Conservation (phyloP, 129 eudicot genomes). For the carrot (Daucus carota) region DNA sequence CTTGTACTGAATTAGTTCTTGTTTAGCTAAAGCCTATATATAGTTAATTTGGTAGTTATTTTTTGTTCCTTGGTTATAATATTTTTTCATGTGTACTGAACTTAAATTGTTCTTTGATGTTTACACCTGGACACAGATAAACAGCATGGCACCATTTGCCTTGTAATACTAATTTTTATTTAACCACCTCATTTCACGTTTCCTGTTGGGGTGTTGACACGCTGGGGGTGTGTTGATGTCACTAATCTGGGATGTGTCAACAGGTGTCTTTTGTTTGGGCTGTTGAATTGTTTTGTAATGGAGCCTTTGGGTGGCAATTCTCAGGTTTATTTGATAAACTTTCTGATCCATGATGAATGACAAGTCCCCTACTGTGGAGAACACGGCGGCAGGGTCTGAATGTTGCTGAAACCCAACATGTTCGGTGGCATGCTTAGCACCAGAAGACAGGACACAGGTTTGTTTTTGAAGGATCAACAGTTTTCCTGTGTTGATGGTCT, state of each 20-base stretch:
- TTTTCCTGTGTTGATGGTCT: neutral
- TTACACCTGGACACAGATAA: neutral
- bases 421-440: neutral
- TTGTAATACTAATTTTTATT: neutral
- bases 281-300: neutral
- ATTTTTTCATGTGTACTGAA: too few relatives aligned
- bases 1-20: too few relatives aligned
- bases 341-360: conserved; percentile 16
- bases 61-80: too few relatives aligned
- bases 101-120: neutral
- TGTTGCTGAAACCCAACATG: neutral
- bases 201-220: too few relatives aligned
- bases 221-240: neutral
- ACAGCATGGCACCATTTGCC: neutral
- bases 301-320: conserved; percentile 23
- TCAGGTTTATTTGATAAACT: conserved; percentile 6
- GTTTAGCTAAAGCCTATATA: neutral
- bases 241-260: conserved; percentile 18
- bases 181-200: neutral
- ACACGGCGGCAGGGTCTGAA: neutral
- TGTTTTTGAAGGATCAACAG: neutral
- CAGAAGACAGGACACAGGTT: neutral
- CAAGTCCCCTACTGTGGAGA: neutral
- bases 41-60: too few relatives aligned
- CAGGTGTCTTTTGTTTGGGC: conserved; percentile 8